A percentile compares a stretch with the other conserved stretches of the same genome.
Conservation (phyloP, 768 basidiomycete species). For the Xerocomus brunneocitrinus region DNA sequence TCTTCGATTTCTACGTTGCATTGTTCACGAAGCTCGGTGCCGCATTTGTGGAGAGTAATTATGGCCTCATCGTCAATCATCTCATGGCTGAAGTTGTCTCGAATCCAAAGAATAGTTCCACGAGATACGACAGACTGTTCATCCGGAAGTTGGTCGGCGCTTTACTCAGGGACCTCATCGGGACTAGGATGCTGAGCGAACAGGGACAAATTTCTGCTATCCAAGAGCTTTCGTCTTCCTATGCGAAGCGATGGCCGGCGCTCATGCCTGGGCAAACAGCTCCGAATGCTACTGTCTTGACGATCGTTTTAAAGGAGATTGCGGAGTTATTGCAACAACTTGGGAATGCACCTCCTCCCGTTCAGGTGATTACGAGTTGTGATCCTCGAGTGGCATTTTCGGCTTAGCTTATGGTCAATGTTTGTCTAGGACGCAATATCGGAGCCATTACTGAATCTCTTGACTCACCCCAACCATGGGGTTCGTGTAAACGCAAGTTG, state of each 20-base stretch:
- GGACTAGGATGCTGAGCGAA: constrained; percentile 84
- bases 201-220: constrained; percentile 92
- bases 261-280: constrained; percentile 82
- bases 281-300: constrained; percentile 62
- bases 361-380: constrained; percentile 51
- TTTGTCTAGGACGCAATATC: constrained; percentile 67
- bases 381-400: background rate
- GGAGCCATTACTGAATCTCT: constrained; percentile 79
- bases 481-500: constrained; percentile 86
- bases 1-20: constrained; percentile 85
- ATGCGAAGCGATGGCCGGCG: constrained; percentile 89
- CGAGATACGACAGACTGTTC: constrained; percentile 71
- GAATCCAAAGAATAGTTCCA: constrained; percentile 46
- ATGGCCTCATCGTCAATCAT: constrained; percentile 72
- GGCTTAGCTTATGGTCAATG: background rate
- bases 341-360: constrained; percentile 86
- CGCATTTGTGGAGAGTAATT: constrained; percentile 77
- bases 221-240: constrained; percentile 75
- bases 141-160: constrained; percentile 71
- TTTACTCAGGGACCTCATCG: constrained; percentile 80
- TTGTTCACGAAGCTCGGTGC: constrained; percentile 72
- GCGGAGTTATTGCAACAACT: constrained; percentile 83
- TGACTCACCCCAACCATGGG: constrained; percentile 82
- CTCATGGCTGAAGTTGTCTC: constrained; percentile 74
- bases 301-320: constrained; percentile 76